phyloP scores from a whole-genome alignment of 129 eudicot species.

The Centaurea solstitialis region DNA sequence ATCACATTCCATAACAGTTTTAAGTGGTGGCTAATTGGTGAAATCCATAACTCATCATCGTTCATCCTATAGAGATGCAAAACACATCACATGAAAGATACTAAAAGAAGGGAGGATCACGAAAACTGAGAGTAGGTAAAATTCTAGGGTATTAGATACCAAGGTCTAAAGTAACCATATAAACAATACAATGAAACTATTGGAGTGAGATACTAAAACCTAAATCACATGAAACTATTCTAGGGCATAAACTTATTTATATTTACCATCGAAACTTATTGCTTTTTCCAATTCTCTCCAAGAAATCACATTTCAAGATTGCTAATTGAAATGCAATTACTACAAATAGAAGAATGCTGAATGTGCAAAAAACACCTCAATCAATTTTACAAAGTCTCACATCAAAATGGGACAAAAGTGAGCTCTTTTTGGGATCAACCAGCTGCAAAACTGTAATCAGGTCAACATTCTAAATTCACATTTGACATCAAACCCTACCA shows the following conservation, averaged over 20 bases:
- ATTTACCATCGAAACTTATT: background rate
- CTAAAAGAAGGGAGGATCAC: background rate
- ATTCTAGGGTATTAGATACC: background rate
- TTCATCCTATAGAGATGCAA: background rate
- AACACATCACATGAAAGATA: background rate
- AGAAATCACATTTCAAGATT: background rate
- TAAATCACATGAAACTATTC: no score
- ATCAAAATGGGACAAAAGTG: slow-evolving; percentile 7
- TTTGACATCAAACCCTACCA: slow-evolving; percentile 31
- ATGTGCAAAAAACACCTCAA: background rate
- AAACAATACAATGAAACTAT: background rate
- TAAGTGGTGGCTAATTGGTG: background rate
- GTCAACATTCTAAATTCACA: slow-evolving; percentile 27
- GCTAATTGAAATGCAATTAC: slow-evolving; percentile 7
- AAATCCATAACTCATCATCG: background rate
- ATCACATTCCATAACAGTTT: background rate
- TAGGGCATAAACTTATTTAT: no score
- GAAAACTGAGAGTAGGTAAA: background rate
- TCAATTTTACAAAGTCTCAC: background rate
- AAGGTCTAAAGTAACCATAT: background rate
- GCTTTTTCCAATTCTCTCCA: slow-evolving; percentile 8
- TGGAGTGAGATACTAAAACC: no score
- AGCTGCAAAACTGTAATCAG: slow-evolving; percentile 11
- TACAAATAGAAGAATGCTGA: slow-evolving; percentile 12
- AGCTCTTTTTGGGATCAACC: slow-evolving; percentile 6